Conservation (phyloP, 768 basidiomycete species). For the Phallus indusiatus region DNA sequence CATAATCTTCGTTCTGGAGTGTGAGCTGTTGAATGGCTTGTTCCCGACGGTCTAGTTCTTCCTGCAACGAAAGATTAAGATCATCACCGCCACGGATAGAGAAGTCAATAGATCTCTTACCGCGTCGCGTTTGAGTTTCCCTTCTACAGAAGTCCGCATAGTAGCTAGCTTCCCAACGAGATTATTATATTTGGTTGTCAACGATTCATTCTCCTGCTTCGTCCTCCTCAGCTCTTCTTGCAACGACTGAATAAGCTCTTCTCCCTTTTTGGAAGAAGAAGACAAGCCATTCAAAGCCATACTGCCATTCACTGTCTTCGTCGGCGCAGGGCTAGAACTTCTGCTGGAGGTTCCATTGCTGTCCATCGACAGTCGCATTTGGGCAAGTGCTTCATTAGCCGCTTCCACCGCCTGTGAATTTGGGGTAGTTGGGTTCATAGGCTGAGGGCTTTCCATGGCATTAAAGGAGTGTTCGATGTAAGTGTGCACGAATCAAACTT, state of each 20-base stretch:
- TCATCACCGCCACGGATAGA: background rate
- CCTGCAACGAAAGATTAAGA: conserved; percentile 42
- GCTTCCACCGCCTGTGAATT: conserved; percentile 8
- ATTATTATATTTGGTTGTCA: conserved; percentile 76
- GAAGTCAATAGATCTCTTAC: conserved; percentile 36
- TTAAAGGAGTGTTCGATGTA: background rate
- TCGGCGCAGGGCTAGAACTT: background rate
- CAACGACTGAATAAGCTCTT: conserved; percentile 47
- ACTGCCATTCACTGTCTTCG: background rate
- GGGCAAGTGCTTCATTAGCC: conserved; percentile 12
- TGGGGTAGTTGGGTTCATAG: background rate
- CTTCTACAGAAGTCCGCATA: conserved; percentile 89
- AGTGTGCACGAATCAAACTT: background rate
- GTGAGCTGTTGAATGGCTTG: conserved; percentile 72
- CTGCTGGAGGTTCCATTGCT: background rate
- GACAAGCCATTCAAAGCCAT: background rate
- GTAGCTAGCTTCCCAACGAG: conserved; percentile 82
- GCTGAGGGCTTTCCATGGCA: background rate
- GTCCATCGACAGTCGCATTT: conserved; percentile 13
- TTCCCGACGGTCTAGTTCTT: conserved; percentile 94
- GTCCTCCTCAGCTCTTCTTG: conserved; percentile 69
- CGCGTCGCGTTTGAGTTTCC: conserved; percentile 93
- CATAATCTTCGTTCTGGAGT: conserved; percentile 67
- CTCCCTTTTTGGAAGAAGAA: background rate
- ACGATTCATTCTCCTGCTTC: conserved; percentile 78